Percentiles rank a stretch among this genome's conserved stretches.
phyloP scores from a whole-genome alignment of 164 flowering plant species.

The Aristolochia contorta region DNA sequence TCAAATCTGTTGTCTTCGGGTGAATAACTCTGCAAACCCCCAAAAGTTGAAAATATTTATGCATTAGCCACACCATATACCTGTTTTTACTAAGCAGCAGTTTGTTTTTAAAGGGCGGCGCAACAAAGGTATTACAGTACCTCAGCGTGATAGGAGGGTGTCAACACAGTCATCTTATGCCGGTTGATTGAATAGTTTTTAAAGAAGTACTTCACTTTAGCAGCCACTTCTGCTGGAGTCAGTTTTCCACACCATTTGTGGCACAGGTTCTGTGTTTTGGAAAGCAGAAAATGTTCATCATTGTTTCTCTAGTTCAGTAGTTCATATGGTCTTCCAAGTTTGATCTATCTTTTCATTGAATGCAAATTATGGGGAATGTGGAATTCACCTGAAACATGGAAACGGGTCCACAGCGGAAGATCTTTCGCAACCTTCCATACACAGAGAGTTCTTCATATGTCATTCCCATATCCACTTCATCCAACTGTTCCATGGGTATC shows the following conservation, averaged over 20 bases:
- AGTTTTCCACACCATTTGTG: slow-evolving; percentile 68
- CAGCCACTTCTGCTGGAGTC: slow-evolving; percentile 66
- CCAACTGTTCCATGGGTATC: slow-evolving; percentile 42
- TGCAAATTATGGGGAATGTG: background rate
- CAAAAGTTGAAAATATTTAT: background rate
- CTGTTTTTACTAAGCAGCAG: no score
- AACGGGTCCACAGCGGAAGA: slow-evolving; percentile 88
- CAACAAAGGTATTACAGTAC: slow-evolving; percentile 19
- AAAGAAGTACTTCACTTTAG: slow-evolving; percentile 91
- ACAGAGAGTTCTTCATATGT: slow-evolving; percentile 92
- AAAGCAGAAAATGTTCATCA: background rate
- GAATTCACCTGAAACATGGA: slow-evolving; percentile 86
- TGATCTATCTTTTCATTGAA: background rate
- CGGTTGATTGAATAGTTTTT: slow-evolving; percentile 93
- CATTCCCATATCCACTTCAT: slow-evolving; percentile 99
- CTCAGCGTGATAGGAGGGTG: slow-evolving; percentile 97
- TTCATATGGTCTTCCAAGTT: background rate
- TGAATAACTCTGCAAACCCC: slow-evolving; percentile 74
- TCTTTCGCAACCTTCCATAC: slow-evolving; percentile 84
- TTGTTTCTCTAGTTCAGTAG: background rate
- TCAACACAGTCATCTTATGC: slow-evolving; percentile 92
- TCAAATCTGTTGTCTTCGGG: slow-evolving; percentile 96
- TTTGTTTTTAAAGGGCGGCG: no score
- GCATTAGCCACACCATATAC: no score
- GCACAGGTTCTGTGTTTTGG: slow-evolving; percentile 62